Evolutionary conservation across 768 basidiomycete species (phyloP).

Genomic region (Trametes meyenii): DNA sequence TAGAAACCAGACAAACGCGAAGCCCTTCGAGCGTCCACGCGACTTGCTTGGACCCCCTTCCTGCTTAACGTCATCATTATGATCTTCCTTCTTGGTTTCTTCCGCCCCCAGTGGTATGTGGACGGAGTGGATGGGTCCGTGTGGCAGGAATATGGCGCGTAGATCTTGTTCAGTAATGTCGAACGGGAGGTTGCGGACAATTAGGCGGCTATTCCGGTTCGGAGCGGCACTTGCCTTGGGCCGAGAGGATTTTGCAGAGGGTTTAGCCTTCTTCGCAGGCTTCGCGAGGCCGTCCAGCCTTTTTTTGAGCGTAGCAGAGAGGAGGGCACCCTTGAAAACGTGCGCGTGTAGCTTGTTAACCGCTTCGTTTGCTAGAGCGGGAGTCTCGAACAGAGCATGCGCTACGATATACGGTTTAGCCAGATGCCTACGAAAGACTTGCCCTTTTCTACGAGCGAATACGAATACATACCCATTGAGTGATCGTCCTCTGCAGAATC

Average conservation of each 20-base stretch:
- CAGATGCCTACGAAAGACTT: not conserved
- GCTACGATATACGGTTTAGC: slow-evolving; percentile 43
- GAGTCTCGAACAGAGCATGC: slow-evolving; percentile 70
- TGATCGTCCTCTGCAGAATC: slow-evolving; percentile 49
- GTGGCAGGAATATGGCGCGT: slow-evolving; percentile 81
- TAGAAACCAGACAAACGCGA: slow-evolving; percentile 95
- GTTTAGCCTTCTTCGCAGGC: slow-evolving; percentile 34
- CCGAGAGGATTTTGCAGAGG: slow-evolving; percentile 15
- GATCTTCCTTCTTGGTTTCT: slow-evolving; percentile 28
- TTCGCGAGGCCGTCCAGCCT: slow-evolving; percentile 71
- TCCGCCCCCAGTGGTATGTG: slow-evolving; percentile 58
- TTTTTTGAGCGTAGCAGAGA: slow-evolving; percentile 90
- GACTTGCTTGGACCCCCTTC: slow-evolving; percentile 33
- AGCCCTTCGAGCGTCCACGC: slow-evolving; percentile 62
- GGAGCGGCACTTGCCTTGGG: slow-evolving; percentile 47
- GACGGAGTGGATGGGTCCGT: slow-evolving; percentile 86
- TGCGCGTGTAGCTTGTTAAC: slow-evolving; percentile 86
- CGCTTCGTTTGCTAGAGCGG: slow-evolving; percentile 68
- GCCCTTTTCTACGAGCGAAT: too few relatives aligned
- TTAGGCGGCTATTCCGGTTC: slow-evolving; percentile 77
- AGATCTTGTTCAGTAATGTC: slow-evolving; percentile 84
- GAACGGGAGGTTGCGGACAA: slow-evolving; percentile 89
- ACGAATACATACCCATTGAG: slow-evolving; percentile 47
- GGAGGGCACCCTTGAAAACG: slow-evolving; percentile 84
- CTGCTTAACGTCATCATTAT: slow-evolving; percentile 34